Evolutionary conservation across 306 rosid species (phyloP), one percentile per base, ranked within the genome.

Genomic region (Cucurbita moschata): DNA sequence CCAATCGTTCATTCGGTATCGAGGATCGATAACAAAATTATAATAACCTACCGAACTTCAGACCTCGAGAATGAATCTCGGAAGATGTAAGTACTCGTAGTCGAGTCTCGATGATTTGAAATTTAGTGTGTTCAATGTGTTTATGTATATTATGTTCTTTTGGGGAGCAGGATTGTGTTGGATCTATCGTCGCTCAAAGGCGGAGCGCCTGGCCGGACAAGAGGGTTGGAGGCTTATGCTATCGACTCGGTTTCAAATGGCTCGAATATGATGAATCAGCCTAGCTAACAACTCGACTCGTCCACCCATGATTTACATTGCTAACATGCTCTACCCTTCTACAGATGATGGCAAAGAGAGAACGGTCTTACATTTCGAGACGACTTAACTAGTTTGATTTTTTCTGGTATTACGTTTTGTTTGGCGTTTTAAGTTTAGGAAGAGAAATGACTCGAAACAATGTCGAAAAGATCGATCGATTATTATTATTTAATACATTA

Each of bases 121-220:
- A 2, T 18, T 3, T 37, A 63, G 21, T 64, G n/a, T 54, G 61
- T 21, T 73, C 21, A 16, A 42, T 71, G 58, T 44, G 39, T 52
- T 79, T 35, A 78, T 52, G 56, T 16, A 13, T 51, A 4, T 40
- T 51, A 4, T 40, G 38, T 49, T 12, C 63, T 52, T 73, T 61
- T 69, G 51, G 15, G 65, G 67, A 78, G 40, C 90, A 95, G 97
- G 91, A 83, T 91, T 61, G 84, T 81, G 78, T 66, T 95, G 81
- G 96, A 91, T 86, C 80, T 86, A 64, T 89, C 96, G 19, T 69
- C 89, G 1, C 83, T 86, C 44, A 89, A 85, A 78, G 99, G 92
- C 0, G 97, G 99, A 5, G 91, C 96, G 2, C 96, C 97, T 16
- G 96, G 91, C 43, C 92, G 99, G 80, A 89, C 99, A 4, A 84